These are phyloP conservation scores for Daldinia eschscholtzii DNA, from an alignment of 2,329 filamentous ascomycete genomes.

Conservation along the genomic window DNA sequence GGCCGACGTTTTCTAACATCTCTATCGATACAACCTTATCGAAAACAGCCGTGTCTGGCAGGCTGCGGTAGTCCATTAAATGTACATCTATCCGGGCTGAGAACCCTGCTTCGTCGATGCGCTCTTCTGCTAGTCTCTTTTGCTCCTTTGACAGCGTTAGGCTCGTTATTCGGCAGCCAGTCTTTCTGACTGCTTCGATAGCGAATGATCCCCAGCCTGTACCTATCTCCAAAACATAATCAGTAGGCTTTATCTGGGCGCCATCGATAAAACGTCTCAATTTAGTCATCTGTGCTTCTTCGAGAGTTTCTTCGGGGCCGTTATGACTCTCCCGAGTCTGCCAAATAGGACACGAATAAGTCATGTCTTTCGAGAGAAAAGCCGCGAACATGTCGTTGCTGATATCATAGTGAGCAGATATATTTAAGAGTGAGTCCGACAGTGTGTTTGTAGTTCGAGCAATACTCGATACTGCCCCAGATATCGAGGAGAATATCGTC, in stretches of 20 bases:
- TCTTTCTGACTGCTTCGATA: slow-evolving; percentile 74
- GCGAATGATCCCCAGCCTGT: slow-evolving; percentile 82
- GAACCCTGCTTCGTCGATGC: slow-evolving; percentile 72
- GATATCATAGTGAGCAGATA: slow-evolving; percentile 80
- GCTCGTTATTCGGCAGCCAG: slow-evolving; percentile 76
- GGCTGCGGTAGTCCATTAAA: slow-evolving; percentile 75
- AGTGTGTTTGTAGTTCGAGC: slow-evolving; percentile 70
- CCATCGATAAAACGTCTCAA: slow-evolving; percentile 74
- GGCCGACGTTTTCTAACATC: slow-evolving; percentile 81
- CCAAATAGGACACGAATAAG: slow-evolving; percentile 80
- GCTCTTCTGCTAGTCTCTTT: slow-evolving; percentile 73
- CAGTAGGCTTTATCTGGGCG: slow-evolving; percentile 70
- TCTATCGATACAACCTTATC: slow-evolving; percentile 82
- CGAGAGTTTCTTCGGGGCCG: slow-evolving; percentile 67
- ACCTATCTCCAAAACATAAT: slow-evolving; percentile 81
- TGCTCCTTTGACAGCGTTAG: slow-evolving; percentile 78
- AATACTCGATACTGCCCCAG: slow-evolving; percentile 68
- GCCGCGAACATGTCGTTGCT: slow-evolving; percentile 82
- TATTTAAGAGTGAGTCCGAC: slow-evolving; percentile 72
- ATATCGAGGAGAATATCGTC: slow-evolving; percentile 71
- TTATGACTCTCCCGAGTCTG: slow-evolving; percentile 57
- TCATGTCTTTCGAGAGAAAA: slow-evolving; percentile 81
- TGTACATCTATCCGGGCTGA: slow-evolving; percentile 72
- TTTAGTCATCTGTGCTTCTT: slow-evolving; percentile 76
- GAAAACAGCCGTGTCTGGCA: slow-evolving; percentile 68